Evolutionary conservation across 208 protist species (phyloP).

Genomic region (Acanthamoeba culbertsoni): DNA sequence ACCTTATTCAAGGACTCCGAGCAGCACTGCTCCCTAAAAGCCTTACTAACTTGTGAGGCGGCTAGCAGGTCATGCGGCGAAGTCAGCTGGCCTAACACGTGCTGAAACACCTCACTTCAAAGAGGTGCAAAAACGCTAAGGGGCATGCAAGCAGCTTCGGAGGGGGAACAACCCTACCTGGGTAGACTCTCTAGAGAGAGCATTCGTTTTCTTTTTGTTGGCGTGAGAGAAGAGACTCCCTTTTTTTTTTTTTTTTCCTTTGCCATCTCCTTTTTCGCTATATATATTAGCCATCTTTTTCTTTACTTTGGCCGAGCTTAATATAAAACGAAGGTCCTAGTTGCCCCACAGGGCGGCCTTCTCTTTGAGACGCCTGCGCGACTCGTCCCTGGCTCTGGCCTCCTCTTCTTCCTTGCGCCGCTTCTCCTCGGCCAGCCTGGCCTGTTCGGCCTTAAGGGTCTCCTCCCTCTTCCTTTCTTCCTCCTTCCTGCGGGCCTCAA

Average conservation of each 20-base stretch:
- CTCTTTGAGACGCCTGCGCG: neutral
- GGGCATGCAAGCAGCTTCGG: no score
- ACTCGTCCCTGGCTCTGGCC: neutral
- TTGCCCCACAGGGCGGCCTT: neutral
- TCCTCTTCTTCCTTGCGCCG: constrained; percentile 1
- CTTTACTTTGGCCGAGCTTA: neutral
- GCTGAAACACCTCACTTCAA: neutral
- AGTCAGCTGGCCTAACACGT: neutral
- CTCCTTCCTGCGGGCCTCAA: neutral
- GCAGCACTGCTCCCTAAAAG: neutral
- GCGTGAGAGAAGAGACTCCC: no score
- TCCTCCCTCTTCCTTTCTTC: neutral
- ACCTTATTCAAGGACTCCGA: neutral
- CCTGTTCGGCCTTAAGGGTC: constrained; percentile 15
- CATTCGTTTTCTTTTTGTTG: no score
- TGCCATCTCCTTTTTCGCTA: neutral
- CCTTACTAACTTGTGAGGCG: neutral
- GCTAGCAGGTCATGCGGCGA: neutral
- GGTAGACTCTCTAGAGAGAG: no score
- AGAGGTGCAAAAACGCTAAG: no score
- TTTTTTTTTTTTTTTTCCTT: neutral
- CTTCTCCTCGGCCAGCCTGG: neutral
- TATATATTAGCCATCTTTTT: neutral
- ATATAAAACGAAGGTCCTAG: neutral
- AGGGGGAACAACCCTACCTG: no score